Conservation (phyloP, 2,329 filamentous ascomycete species). For the Tothia fuscella region DNA sequence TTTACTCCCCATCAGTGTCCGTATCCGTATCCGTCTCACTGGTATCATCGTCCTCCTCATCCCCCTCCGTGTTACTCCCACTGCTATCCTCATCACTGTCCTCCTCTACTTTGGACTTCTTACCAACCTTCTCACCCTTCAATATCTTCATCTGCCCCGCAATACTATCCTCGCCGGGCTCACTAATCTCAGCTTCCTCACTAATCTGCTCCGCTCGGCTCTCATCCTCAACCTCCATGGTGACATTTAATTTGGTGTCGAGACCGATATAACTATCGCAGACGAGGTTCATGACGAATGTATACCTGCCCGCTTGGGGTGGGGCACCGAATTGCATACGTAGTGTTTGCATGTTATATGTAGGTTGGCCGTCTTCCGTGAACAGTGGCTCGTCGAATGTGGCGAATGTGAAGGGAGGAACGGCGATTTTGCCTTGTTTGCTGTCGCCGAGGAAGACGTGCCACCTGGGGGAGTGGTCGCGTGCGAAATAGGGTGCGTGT, state of each 20-base stretch:
- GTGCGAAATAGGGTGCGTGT: conserved; percentile 79
- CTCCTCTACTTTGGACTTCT: conserved; percentile 46
- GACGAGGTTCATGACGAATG: conserved; percentile 84
- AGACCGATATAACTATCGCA: conserved; percentile 94
- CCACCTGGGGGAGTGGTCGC: conserved; percentile 84
- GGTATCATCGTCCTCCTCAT: conserved; percentile 38
- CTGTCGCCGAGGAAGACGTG: conserved; percentile 88
- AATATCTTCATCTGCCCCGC: conserved; percentile 84
- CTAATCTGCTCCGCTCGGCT: conserved; percentile 70
- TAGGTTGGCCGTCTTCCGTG: conserved; percentile 68
- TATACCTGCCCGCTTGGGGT: conserved; percentile 83
- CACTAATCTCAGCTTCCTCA: conserved; percentile 89
- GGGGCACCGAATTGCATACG: conserved; percentile 97
- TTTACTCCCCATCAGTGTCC: conserved; percentile 30
- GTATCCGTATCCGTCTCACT: conserved; percentile 38
- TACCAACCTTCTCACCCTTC: conserved; percentile 57
- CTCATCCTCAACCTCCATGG: conserved; percentile 77
- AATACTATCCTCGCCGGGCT: conserved; percentile 94
- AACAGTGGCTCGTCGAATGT: conserved; percentile 85
- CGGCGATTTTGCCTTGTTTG: conserved; percentile 90
- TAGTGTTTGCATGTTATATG: conserved; percentile 88
- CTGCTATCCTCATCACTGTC: conserved; percentile 49
- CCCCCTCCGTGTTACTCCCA: conserved; percentile 53
- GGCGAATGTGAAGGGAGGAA: conserved; percentile 90
- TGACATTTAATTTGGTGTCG: conserved; percentile 84